Percentiles rank a stretch among this genome's conserved stretches.
phyloP scores from a whole-genome alignment of 306 rosid species.

The Mimosa pudica region DNA sequence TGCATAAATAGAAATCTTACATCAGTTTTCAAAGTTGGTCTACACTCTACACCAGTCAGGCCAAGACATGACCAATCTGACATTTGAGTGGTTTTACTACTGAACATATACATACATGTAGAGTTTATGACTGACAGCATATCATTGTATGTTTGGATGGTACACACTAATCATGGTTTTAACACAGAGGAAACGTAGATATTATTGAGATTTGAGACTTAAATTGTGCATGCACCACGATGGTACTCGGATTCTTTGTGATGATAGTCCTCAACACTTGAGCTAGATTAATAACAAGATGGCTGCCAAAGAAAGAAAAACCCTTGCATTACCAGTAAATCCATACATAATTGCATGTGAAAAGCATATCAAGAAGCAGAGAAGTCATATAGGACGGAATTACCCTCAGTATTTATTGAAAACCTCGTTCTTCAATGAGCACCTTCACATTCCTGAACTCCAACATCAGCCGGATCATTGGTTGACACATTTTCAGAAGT shows the following conservation, averaged over 20 bases:
- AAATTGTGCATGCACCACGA: neutral
- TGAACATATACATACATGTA: neutral
- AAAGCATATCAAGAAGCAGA: slow-evolving; percentile 30
- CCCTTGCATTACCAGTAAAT: slow-evolving; percentile 13
- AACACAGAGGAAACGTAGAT: neutral
- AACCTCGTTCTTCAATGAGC: slow-evolving; percentile 52
- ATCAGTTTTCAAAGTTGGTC: neutral
- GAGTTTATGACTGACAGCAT: neutral
- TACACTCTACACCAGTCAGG: neutral
- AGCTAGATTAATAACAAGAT: neutral
- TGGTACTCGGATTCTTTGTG: neutral
- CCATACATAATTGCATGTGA: neutral
- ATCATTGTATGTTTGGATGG: neutral
- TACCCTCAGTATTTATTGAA: slow-evolving; percentile 48
- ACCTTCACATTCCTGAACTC: slow-evolving; percentile 53
- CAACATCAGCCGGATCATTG: slow-evolving; percentile 42
- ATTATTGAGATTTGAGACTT: neutral
- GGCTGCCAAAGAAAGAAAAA: neutral
- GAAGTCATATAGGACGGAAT: slow-evolving; percentile 57
- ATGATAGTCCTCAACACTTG: slow-evolving; percentile 2
- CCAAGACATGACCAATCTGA: neutral
- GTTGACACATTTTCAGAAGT: slow-evolving; percentile 58
- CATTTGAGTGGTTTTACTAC: neutral
- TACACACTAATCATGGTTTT: slow-evolving; percentile 1
- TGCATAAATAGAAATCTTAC: slow-evolving; percentile 5